Evolutionary conservation across 495 filamentous ascomycete genomes (phyloP).

Genomic region (Staphylotrichum tortipilum): DNA sequence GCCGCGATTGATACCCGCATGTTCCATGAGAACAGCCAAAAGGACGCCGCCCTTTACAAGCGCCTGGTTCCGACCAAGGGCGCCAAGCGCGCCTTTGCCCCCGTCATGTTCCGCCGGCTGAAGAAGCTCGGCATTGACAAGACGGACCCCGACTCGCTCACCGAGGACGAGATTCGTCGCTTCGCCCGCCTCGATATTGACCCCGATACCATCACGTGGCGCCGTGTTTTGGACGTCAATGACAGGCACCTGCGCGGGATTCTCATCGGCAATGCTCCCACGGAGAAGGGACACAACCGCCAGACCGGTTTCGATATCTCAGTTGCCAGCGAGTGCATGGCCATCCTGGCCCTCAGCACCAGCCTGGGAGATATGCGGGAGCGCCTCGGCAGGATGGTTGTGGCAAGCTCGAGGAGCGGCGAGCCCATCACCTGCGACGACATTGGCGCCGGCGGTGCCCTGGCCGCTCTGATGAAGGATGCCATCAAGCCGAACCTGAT

Average conservation of each 20-base stretch:
- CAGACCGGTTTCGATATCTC: constrained; percentile 95
- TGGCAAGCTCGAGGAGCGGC: constrained; percentile 73
- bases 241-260: constrained; percentile 86
- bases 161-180: constrained; percentile 72
- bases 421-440: constrained; percentile 96
- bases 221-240: constrained; percentile 92
- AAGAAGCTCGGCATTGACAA: constrained; percentile 95
- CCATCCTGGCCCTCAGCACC: constrained; percentile 88
- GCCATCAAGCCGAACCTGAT: constrained; percentile 98
- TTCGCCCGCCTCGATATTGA: constrained; percentile 95
- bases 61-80: constrained; percentile 85
- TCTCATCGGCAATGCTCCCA: constrained; percentile 75
- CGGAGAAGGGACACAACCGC: constrained; percentile 78
- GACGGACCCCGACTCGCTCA: constrained; percentile 83
- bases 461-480: constrained; percentile 93
- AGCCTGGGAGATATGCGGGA: constrained; percentile 84
- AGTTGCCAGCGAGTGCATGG: constrained; percentile 97
- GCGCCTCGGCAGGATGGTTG: constrained; percentile 91
- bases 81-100: constrained; percentile 76
- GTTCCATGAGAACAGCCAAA: constrained; percentile 94
- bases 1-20: constrained; percentile 96
- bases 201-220: constrained; percentile 94
- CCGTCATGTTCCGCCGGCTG: constrained; percentile 82
- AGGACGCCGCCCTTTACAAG: constrained; percentile 80
- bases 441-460: constrained; percentile 82